Base-by-base conservation (phyloP, 2,329 filamentous ascomycete genomes). In the Calonectria hongkongensis region DNA sequence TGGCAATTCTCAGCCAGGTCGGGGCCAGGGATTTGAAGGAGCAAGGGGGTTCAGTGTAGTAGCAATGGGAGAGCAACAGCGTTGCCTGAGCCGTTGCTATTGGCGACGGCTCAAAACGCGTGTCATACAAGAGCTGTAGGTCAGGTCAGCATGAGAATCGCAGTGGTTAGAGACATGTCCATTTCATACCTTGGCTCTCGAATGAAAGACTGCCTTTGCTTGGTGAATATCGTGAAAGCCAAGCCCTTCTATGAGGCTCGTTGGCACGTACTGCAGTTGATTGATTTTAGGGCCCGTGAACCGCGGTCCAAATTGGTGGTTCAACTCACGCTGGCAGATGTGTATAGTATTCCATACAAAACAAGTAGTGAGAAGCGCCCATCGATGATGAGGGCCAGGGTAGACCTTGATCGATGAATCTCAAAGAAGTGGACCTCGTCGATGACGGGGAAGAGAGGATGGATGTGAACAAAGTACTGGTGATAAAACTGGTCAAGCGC, bases 301-400 rank as follows among this genome's bases (percentile, higher is more conserved):
- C 30, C 18, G 8, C 5, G 30, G 27, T 33, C n/a, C 43, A 16
- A 27, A 47, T 36, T 21, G 47, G 21, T 21, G 15, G 21, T 15
- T n/a, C 36, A 7, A 63, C 68, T 66, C 56, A 70, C 68, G 36
- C 68, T 70, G n/a, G 68, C 60, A 48, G 68, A 70, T 6, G 68
- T 70, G 50, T 70, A 70, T 16, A 70, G 36, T 10, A 70, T 70
- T 13, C 68, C 68, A 25, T 70, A 70, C 1, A 70, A 16, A 21
- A 70, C 36, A 3, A 66, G 62, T n/a, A 70, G 68, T 27, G 68
- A 70, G 39, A 70, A 41, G 15, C 47, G 41, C 12, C 62, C 68
- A 13, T 54, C 56, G 10, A 65, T 65, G 39, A 70, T 50, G 12
- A 70, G 62, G 33, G 56, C 68, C 15, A 48, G 47, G 2, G 68